Percentiles rank a stretch among this genome's conserved stretches.
Evolutionary conservation across 108 stramenopile genomes (phyloP).

Genomic region (Cyclotella baltica): DNA sequence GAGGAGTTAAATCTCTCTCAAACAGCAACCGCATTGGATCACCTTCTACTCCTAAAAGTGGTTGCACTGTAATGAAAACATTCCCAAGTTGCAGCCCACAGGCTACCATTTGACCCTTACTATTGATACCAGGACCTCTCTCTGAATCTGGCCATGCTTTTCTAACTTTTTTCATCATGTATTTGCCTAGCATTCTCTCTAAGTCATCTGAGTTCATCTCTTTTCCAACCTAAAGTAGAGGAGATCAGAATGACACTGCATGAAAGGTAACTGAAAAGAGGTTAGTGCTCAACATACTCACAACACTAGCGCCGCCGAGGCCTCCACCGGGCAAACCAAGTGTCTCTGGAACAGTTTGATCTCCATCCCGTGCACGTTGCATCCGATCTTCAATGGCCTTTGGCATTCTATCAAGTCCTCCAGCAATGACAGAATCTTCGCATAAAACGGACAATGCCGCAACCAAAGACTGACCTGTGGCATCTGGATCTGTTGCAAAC

Average conservation of each 20-base stretch:
- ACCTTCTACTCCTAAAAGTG: constrained; percentile 86
- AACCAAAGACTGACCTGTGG: constrained; percentile 40
- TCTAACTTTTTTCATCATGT: constrained; percentile 80
- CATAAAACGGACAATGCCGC: constrained; percentile 38
- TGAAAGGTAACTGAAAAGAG: neutral
- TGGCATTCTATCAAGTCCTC: constrained; percentile 65
- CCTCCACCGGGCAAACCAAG: constrained; percentile 65
- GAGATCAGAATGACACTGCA: no score
- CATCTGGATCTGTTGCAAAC: constrained; percentile 61
- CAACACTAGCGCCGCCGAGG: constrained; percentile 69
- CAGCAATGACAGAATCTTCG: constrained; percentile 65
- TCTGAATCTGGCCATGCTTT: constrained; percentile 72
- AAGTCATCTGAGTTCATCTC: constrained; percentile 62
- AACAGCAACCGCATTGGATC: constrained; percentile 91
- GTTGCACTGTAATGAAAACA: constrained; percentile 83
- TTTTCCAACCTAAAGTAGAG: neutral
- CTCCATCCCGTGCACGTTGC: constrained; percentile 60
- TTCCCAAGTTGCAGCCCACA: constrained; percentile 85
- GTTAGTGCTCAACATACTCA: constrained; percentile 18
- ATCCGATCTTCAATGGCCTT: constrained; percentile 59
- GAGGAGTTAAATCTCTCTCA: constrained; percentile 87
- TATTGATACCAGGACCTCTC: constrained; percentile 66
- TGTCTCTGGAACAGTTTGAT: constrained; percentile 62
- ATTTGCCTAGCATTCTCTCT: constrained; percentile 73
- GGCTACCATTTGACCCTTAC: constrained; percentile 77